Base-by-base conservation (phyloP, 306 rosid species). In the Malus fusca region DNA sequence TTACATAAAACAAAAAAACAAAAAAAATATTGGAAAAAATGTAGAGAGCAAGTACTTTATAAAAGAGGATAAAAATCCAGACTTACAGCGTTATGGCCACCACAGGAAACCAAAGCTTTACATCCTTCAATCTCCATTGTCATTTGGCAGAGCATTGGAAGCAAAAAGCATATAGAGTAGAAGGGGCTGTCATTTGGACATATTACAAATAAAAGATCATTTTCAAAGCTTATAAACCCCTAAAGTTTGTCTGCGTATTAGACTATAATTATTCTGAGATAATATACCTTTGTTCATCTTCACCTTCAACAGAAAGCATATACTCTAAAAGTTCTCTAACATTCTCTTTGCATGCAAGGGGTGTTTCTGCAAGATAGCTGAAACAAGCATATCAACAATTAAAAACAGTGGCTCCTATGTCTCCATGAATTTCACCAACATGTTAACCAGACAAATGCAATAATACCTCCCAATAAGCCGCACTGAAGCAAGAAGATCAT, bases 341-440 rank as follows among this genome's bases (percentile, higher is more conserved):
- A 82, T 86, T 92, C 81, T 88, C 96, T 72, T 80, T 65, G 88
- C 93, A 88, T 81, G 98, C 97, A 75, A 80, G 58, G 3, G 97
- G 97, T 21, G 90, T 85, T 85, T 95, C 95, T 75, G 98, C 98
- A 80, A 95, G 98, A 84, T 90, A 95, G 85, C 98, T 95, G 95
- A 82, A 84, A 78, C 77, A 84, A n/a, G 69, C 55, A 70, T 23
- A 69, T 68, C 62, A 44, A 30, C 73, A 42, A 42, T 42, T 9
- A 19, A 14, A 66, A 66, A 11, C 2, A 31, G 63, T 26, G 77
- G 26, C 35, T 22, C 31, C 37, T 12, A 19, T 19, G 6, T 6
- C 55, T 66, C 53, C 2, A 44, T 22, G 44, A 33, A 56, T 68
- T 26, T 55, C 52, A 52, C 22, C 60, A 33, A 59, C 4, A 74